Evolutionary conservation across 257 asterid genomes (phyloP).

Genomic region (Solanum arcanum): DNA sequence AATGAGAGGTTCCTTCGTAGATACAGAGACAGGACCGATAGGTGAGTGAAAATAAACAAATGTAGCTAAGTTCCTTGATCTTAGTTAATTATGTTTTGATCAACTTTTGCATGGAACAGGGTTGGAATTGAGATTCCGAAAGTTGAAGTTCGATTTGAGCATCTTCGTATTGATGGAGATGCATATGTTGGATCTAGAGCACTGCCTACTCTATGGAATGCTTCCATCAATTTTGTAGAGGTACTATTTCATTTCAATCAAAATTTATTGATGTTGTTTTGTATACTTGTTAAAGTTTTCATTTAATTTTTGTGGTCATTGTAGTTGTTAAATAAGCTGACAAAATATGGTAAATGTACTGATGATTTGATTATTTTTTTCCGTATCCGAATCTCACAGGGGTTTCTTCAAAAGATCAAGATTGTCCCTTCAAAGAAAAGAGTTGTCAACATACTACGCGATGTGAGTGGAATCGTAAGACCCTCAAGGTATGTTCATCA

Average conservation of each 20-base stretch:
- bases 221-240: conserved; percentile 65
- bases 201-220: conserved; percentile 73
- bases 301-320: background rate
- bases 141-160: conserved; percentile 74
- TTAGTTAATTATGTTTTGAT: background rate
- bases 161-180: conserved; percentile 72
- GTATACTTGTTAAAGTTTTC: background rate
- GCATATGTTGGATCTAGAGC: conserved; percentile 75
- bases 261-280: background rate
- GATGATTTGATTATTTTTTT: background rate
- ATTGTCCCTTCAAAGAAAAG: conserved; percentile 70
- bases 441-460: conserved; percentile 62
- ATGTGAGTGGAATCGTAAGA: conserved; percentile 60
- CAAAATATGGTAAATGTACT: background rate
- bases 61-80: background rate
- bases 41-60: conserved; percentile 26
- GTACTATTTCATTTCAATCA: conserved; percentile 13
- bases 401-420: conserved; percentile 54
- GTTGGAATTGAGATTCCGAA: conserved; percentile 80
- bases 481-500: conserved; percentile 67
- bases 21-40: conserved; percentile 71
- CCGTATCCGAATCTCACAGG: conserved; percentile 20
- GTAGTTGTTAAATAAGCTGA: background rate
- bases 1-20: conserved; percentile 73
- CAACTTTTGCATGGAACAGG: conserved; percentile 18